Base-by-base conservation (phyloP, 2,329 filamentous ascomycete species). In the Fonsecaea monophora region DNA sequence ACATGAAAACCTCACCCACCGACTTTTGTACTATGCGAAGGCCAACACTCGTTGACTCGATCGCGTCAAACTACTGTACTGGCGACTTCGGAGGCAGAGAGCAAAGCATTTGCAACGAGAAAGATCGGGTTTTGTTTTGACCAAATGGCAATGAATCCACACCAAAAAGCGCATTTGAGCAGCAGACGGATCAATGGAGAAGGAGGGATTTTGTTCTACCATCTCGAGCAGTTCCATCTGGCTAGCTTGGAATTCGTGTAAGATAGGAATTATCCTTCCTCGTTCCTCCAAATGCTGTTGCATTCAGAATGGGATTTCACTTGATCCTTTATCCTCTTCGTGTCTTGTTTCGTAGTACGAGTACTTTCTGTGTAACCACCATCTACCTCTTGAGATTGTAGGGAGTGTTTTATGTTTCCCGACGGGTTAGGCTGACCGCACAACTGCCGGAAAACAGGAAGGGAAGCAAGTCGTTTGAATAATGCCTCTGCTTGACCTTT, bases 191-290 rank as follows among this genome's bases (percentile, higher is more conserved):
- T 32, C 32, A 45, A 64, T 37, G 61, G 58, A 57, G 56, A 53
- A 62, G 68, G 68, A 66, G 68, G 68, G 54, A 64, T 66, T 62
- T 65, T 70, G 68, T 70, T 70, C 62, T 68, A 65, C 68, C 48
- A 62, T 66, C 56, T 68, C 66, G 63, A 65, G 68, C 63, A 55
- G 42, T 59, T 45, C 53, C 53, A 34, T 34, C 57, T 64, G 64
- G 55, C 61, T 60, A 60, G 68, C 68, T 66, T 68, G 68, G 66
- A 70, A 68, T 68, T 62, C 66, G 63, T 70, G 68, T 70, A 66
- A 63, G 66, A 66, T 66, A 70, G 62, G 66, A 40, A 61, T 50
- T 61, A 61, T 48, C 59, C 59, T 61, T 30, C 34, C 59, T 57
- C 67, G 62, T 65, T 48, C 60, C 59, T 66, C 32, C 58, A 40